These are phyloP conservation scores for Parasitella parasitica DNA, from an alignment of 371 early-diverging fungal genomes.

Conservation along the genomic window DNA sequence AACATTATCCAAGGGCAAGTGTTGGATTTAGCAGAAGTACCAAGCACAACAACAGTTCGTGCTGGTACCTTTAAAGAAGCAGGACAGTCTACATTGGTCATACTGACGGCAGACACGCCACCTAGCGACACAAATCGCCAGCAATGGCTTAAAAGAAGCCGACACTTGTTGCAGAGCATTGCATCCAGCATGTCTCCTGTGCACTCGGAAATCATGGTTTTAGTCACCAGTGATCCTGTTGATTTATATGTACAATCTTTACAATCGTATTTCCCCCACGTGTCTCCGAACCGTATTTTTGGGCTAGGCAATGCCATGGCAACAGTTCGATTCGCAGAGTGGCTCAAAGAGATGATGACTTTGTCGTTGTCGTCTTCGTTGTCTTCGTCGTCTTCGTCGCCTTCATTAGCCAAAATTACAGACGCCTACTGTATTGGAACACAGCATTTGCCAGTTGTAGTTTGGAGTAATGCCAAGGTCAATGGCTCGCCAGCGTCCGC, in stretches of 20 bases:
- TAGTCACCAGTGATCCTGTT: slow-evolving; percentile 78
- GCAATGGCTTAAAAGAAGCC: slow-evolving; percentile 70
- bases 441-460: slow-evolving; percentile 68
- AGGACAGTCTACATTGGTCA: slow-evolving; percentile 22
- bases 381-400: neutral
- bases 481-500: slow-evolving; percentile 59
- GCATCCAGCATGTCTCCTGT: slow-evolving; percentile 67
- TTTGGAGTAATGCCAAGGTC: slow-evolving; percentile 69
- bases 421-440: slow-evolving; percentile 72
- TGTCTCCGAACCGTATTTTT: slow-evolving; percentile 72
- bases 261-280: slow-evolving; percentile 59
- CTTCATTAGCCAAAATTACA: slow-evolving; percentile 4
- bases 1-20: slow-evolving; percentile 70
- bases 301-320: slow-evolving; percentile 82
- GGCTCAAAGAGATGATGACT: slow-evolving; percentile 43
- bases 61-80: slow-evolving; percentile 63
- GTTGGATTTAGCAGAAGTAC: slow-evolving; percentile 71
- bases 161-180: slow-evolving; percentile 64
- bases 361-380: neutral
- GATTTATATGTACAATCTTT: slow-evolving; percentile 76
- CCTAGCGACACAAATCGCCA: slow-evolving; percentile 35
- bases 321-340: slow-evolving; percentile 61
- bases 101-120: slow-evolving; percentile 27
- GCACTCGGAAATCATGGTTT: slow-evolving; percentile 58
- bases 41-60: slow-evolving; percentile 54